Conservation (phyloP, 768 basidiomycete species). For the Leccinum barrowsii region DNA sequence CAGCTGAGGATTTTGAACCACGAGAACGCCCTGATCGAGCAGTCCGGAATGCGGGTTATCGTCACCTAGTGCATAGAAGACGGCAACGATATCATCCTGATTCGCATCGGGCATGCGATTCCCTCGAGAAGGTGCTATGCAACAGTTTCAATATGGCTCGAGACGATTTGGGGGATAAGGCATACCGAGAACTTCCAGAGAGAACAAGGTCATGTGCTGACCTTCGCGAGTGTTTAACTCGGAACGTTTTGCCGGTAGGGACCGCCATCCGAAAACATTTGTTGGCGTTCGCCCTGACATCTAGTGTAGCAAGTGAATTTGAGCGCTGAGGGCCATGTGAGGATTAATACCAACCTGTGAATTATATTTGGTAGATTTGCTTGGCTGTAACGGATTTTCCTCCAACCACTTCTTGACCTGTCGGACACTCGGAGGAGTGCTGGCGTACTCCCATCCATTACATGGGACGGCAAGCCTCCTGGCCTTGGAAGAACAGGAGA, state of each 20-base stretch:
- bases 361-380: constrained; percentile 24
- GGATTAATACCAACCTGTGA: constrained; percentile 47
- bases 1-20: constrained; percentile 41
- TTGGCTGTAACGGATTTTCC: constrained; percentile 17
- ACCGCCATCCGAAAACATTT: constrained; percentile 65
- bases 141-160: neutral
- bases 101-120: constrained; percentile 63
- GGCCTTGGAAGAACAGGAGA: neutral
- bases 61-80: constrained; percentile 71
- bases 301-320: constrained; percentile 29
- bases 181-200: constrained; percentile 84
- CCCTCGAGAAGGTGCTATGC: constrained; percentile 55
- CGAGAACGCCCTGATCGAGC: constrained; percentile 49
- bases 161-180: neutral
- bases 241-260: constrained; percentile 44
- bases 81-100: constrained; percentile 50
- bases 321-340: neutral
- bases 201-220: constrained; percentile 74
- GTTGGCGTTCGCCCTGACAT: constrained; percentile 75
- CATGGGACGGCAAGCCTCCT: constrained; percentile 29
- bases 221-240: constrained; percentile 49
- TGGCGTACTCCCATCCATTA: constrained; percentile 80
- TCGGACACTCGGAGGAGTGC: constrained; percentile 58
- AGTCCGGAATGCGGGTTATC: constrained; percentile 29
- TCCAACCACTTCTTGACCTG: constrained; percentile 55